A percentile compares a stretch with the other conserved stretches of the same genome.
Evolutionary conservation across 1,284 basidiomycete genomes (phyloP).

Genomic region (Sparassis latifolia): DNA sequence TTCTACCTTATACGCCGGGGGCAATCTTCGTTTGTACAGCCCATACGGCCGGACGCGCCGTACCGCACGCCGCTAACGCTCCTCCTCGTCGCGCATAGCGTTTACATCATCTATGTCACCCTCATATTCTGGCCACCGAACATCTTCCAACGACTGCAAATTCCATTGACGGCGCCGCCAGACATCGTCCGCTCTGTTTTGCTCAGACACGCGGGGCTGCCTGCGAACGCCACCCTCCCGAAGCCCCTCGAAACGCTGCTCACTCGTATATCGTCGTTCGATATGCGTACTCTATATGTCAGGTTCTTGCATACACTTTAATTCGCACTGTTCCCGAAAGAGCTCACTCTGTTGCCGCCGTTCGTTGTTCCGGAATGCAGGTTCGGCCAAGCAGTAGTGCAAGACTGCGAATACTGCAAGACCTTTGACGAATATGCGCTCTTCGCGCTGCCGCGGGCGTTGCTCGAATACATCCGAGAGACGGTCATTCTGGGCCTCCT

Average conservation of each 20-base stretch:
- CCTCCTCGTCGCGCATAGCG: constrained; percentile 47
- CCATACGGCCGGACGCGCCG: constrained; percentile 6
- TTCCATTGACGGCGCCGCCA: constrained; percentile 49
- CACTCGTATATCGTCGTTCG: constrained; percentile 49
- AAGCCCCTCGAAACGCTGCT: constrained; percentile 46
- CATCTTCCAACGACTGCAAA: constrained; percentile 46
- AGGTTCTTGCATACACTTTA: constrained; percentile 33
- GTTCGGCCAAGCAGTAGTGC: constrained; percentile 58
- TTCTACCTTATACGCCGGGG: constrained; percentile 14
- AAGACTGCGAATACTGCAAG: constrained; percentile 56
- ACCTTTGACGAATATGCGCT: constrained; percentile 53
- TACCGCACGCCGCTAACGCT: constrained; percentile 21
- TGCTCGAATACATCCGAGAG: constrained; percentile 54
- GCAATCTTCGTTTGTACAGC: background rate
- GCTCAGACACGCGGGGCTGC: constrained; percentile 28
- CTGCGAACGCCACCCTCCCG: constrained; percentile 29
- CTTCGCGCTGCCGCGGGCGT: constrained; percentile 44
- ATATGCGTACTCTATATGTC: constrained; percentile 52
- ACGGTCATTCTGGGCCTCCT: constrained; percentile 48
- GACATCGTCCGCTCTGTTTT: constrained; percentile 45
- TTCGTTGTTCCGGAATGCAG: constrained; percentile 25
- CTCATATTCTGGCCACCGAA: constrained; percentile 50
- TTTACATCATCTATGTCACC: constrained; percentile 46
- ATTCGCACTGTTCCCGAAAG: background rate
- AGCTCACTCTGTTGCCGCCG: background rate